Evolutionary conservation across 2,329 filamentous ascomycete genomes (phyloP), one percentile per base, ranked within the genome.

Genomic region (Hirsutella rhossiliensis): DNA sequence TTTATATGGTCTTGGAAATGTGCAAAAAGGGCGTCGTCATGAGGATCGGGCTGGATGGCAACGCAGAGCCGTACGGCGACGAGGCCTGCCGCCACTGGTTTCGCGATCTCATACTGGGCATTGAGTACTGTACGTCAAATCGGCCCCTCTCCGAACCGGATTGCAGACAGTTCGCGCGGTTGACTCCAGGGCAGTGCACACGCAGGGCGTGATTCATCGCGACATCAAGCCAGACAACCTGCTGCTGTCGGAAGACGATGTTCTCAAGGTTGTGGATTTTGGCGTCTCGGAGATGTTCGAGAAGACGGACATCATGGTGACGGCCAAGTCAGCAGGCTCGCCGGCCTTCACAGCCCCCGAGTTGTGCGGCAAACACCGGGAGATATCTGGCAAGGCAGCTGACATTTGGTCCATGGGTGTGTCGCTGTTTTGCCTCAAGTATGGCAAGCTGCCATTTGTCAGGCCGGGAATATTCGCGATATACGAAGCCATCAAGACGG

Each of bases 321-420:
- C 87, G 0, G 81, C 84, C 46, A 98, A 97, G 64, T 90, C 88
- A 4, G 89, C 89, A 11, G 92, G 92, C 1, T 96, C 89, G 4
- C 92, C 92, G 0, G 92, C 92, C 1, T 98, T 98, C 56, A 75
- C 97, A 46, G 86, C 92, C 0, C 92, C 92, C 0, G 92, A 98
- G 62, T 71, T 98, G 12, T 98, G 92, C 56, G 81, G 80, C 8
- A 88, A 78, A 54, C 90, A 96, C 58, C 87, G 86, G 1, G 82
- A 89, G 51, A 82, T 97, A 2, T 90, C 86, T 3, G 92, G 92
- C 11, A 84, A 79, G 54, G 88, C 90, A 4, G 87, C 87, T 4
- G 92, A 98, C 62, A 88, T 98, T 43, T 98, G 92, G 92, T 94
- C 90, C 4, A 97, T 97, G 90, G 92, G 92, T 7, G 82, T 96